These are phyloP conservation scores for Salicornia ramosissima DNA, from an alignment of 148 eudicot species.

Conservation along the genomic window DNA sequence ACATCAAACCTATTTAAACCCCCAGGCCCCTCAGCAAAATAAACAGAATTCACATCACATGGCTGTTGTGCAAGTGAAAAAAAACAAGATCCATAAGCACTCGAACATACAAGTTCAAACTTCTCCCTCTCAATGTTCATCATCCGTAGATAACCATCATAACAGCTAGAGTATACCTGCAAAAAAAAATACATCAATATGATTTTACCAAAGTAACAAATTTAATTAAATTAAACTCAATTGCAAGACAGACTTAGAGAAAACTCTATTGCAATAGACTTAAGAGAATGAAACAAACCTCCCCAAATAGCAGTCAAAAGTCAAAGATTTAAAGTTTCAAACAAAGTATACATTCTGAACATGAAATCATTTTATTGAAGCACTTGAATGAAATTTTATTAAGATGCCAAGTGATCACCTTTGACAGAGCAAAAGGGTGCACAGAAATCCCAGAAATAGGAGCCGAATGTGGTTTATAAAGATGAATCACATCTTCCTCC, in stretches of 20 bases:
- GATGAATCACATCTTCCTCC: conserved; percentile 57
- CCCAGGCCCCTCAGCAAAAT: conserved; percentile 58
- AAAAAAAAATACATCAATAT: too few species aligned
- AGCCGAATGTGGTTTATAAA: conserved; percentile 59
- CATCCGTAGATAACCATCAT: conserved; percentile 62
- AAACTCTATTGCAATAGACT: too few species aligned
- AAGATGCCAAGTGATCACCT: too few species aligned
- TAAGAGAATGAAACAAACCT: too few species aligned
- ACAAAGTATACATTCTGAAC: too few species aligned
- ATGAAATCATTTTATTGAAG: too few species aligned
- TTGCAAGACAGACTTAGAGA: too few species aligned
- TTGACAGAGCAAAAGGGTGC: conserved; percentile 65
- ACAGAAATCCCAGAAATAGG: conserved; percentile 65
- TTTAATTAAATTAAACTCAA: too few species aligned
- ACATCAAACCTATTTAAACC: conserved; percentile 50
- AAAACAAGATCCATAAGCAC: conserved; percentile 34
- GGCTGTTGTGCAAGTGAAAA: conserved; percentile 57
- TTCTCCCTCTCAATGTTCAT: conserved; percentile 68
- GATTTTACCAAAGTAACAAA: too few species aligned
- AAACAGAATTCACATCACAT: conserved; percentile 50
- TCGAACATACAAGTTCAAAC: conserved; percentile 51
- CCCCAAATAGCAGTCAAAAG: too few species aligned
- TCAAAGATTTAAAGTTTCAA: too few species aligned
- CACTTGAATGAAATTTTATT: too few species aligned
- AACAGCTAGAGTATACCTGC: conserved; percentile 67